Conservation (phyloP, 2,329 filamentous ascomycete genomes). For the Penicillium sumatraense region DNA sequence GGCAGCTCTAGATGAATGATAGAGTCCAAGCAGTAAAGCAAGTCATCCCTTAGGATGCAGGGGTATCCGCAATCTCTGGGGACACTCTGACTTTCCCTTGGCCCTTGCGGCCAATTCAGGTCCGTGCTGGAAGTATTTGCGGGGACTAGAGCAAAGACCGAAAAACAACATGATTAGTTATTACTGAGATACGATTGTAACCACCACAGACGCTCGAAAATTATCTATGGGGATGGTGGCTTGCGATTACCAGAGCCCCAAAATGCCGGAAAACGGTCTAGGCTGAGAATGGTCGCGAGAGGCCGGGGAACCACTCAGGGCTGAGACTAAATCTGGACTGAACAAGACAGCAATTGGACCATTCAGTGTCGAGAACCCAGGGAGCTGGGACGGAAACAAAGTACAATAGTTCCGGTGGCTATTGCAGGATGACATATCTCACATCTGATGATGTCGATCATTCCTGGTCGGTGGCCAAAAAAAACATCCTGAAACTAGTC, state of each 20-base stretch:
- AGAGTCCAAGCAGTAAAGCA: slow-evolving; percentile 5
- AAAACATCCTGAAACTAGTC: neutral
- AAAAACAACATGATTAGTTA: too few relatives aligned
- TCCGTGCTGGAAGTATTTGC: slow-evolving; percentile 24
- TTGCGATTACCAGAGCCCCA: neutral
- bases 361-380: neutral
- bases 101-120: slow-evolving; percentile 32
- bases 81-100: slow-evolving; percentile 14
- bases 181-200: too few relatives aligned
- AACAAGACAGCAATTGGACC: neutral
- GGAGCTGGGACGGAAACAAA: neutral
- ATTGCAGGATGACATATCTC: slow-evolving; percentile 11
- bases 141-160: neutral
- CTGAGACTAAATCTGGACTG: neutral
- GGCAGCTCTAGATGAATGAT: slow-evolving; percentile 4
- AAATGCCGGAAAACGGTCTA: neutral
- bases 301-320: neutral
- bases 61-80: slow-evolving; percentile 23
- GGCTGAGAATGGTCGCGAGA: neutral
- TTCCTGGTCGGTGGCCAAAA: slow-evolving; percentile 5
- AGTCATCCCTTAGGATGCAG: slow-evolving; percentile 25
- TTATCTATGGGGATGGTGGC: neutral
- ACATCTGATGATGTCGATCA: slow-evolving; percentile 4
- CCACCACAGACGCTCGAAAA: too few relatives aligned
- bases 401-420: slow-evolving; percentile 5